These are phyloP conservation scores for Zygosaccharomyces sapae DNA, from an alignment of 1,139 yeast genomes.

Conservation along the genomic window DNA sequence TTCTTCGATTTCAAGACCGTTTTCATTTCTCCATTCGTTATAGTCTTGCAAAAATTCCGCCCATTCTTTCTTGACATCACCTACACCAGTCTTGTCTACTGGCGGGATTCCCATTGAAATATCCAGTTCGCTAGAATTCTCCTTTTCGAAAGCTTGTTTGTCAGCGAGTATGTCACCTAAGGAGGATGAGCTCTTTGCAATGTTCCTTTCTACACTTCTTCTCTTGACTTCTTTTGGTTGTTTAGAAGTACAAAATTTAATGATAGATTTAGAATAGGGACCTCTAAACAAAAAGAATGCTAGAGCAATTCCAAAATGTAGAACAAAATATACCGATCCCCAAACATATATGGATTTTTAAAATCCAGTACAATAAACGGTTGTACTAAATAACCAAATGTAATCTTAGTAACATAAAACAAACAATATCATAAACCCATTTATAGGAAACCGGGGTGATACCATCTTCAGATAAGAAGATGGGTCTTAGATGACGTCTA, in stretches of 20 bases:
- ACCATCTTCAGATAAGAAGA: constrained; percentile 70
- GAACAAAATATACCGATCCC: constrained; percentile 67
- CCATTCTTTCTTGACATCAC: constrained; percentile 42
- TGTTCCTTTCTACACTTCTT: constrained; percentile 35
- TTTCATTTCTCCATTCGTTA: constrained; percentile 40
- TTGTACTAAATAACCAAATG: constrained; percentile 76
- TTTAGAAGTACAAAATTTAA: constrained; percentile 36
- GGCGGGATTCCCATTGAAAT: constrained; percentile 44
- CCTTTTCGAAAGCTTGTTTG: constrained; percentile 43
- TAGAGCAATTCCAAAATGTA: constrained; percentile 51
- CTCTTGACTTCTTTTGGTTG: constrained; percentile 36
- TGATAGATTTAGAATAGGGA: constrained; percentile 53
- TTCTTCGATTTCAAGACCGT: constrained; percentile 42
- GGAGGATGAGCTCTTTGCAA: constrained; percentile 23
- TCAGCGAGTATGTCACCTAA: constrained; percentile 40
- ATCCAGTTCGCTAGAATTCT: constrained; percentile 34
- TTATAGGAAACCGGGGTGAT: constrained; percentile 56
- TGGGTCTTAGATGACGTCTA: constrained; percentile 80
- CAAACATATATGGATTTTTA: constrained; percentile 58
- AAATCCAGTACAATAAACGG: constrained; percentile 80
- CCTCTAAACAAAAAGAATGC: constrained; percentile 65
- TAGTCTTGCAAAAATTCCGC: constrained; percentile 42
- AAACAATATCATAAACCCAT: constrained; percentile 59
- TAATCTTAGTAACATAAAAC: constrained; percentile 70
- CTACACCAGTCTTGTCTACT: constrained; percentile 43